A percentile compares a stretch with the other conserved stretches of the same genome.
Conservation (phyloP, 805 yeast genomes). For the Pichia nakasei region DNA sequence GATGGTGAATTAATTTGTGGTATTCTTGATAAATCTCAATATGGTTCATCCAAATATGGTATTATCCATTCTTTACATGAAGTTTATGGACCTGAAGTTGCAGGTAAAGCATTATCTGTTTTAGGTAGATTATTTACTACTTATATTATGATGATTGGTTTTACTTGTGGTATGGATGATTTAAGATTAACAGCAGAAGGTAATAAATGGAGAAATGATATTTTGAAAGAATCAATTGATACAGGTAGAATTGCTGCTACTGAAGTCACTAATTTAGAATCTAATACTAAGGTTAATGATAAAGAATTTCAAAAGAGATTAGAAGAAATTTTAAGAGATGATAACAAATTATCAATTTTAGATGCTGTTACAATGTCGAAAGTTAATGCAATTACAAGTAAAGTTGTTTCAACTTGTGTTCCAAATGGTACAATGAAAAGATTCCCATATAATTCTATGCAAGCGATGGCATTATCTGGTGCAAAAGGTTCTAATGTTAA, state of each 20-base stretch:
- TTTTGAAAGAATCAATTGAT: constrained; percentile 66
- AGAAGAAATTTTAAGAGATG: constrained; percentile 93
- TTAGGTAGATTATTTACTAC: constrained; percentile 92
- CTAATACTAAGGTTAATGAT: constrained; percentile 38
- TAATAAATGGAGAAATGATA: constrained; percentile 78
- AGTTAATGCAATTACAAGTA: constrained; percentile 87
- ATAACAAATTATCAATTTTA: constrained; percentile 79
- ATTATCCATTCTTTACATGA: constrained; percentile 94
- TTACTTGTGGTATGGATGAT: constrained; percentile 99
- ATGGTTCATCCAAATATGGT: constrained; percentile 97
- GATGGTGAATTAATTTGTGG: constrained; percentile 88
- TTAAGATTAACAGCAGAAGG: constrained; percentile 87
- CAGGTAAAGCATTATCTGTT: constrained; percentile 86
- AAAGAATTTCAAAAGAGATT: constrained; percentile 77
- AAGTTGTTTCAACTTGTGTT: constrained; percentile 88
- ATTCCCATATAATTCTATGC: constrained; percentile 96
- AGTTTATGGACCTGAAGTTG: constrained; percentile 83
- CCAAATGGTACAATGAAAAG: constrained; percentile 94
- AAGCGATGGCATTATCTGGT: constrained; percentile 97
- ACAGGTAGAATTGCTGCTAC: constrained; percentile 89
- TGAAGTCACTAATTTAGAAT: constrained; percentile 81
- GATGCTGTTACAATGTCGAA: constrained; percentile 94
- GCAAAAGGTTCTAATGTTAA: constrained; percentile 98
- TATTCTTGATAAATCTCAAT: constrained; percentile 94
- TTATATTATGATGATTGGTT: constrained; percentile 84